phyloP scores from a whole-genome alignment of 495 filamentous ascomycete genomes.

The Neurospora sp. region DNA sequence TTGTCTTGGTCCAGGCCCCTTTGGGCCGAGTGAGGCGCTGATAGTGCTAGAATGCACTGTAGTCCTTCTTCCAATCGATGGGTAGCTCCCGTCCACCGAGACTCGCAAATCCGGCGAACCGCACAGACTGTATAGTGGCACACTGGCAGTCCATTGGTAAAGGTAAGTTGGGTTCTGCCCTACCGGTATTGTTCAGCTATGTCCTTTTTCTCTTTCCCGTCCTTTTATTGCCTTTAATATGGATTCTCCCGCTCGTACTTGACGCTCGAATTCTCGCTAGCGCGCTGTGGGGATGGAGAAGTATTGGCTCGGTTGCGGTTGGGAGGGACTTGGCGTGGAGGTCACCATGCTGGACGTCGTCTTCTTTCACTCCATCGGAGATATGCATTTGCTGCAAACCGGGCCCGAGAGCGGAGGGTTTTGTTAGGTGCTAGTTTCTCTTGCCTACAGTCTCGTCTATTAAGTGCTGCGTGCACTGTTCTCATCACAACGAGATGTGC shows the following conservation, averaged over 20 bases:
- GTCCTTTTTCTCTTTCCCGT: background rate
- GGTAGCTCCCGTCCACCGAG: background rate
- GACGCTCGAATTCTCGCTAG: background rate
- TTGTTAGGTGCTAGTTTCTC: background rate
- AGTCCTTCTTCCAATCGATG: background rate
- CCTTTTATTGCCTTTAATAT: background rate
- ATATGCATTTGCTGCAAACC: background rate
- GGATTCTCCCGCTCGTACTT: background rate
- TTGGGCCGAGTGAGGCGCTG: background rate
- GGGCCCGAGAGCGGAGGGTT: background rate
- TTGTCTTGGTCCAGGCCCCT: background rate
- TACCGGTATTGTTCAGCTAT: background rate
- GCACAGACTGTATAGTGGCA: background rate
- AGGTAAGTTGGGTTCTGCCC: background rate
- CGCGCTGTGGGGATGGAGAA: background rate
- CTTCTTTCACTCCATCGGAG: background rate
- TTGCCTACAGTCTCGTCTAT: background rate
- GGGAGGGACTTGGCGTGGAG: background rate
- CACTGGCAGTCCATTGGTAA: background rate
- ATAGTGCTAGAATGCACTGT: background rate
- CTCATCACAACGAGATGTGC: background rate
- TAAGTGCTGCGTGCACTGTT: background rate
- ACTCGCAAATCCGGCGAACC: background rate
- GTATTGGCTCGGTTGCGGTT: background rate
- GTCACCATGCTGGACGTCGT: background rate